Evolutionary conservation across 495 filamentous ascomycete species (phyloP).

Genomic region (Xylaria venustula): DNA sequence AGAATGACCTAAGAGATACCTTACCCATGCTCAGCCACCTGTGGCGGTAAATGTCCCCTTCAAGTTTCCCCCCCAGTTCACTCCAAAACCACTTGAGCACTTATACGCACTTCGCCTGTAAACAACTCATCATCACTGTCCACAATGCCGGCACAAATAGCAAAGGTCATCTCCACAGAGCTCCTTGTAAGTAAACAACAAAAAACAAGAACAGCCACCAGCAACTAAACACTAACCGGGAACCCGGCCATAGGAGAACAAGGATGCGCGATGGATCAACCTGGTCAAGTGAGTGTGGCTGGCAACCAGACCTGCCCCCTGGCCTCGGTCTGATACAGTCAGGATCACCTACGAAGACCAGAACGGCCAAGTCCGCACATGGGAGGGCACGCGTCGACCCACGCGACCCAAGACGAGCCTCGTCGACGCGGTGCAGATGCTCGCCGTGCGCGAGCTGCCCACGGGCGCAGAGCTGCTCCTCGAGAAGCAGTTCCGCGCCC

Average conservation of each 20-base stretch:
- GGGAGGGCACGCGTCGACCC: conserved; percentile 67
- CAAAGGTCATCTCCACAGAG: conserved; percentile 30
- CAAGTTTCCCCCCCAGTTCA: no score
- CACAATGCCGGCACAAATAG: conserved; percentile 18
- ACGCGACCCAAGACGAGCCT: conserved; percentile 59
- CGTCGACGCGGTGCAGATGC: conserved; percentile 77
- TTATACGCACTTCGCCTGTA: no score
- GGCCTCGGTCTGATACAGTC: neutral
- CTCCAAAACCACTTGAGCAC: no score
- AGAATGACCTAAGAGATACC: no score
- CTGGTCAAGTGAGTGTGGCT: conserved; percentile 46
- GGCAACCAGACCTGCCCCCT: neutral
- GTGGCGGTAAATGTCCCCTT: neutral
- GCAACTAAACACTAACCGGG: neutral
- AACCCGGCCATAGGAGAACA: conserved; percentile 24
- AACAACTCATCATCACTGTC: neutral
- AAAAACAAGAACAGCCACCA: neutral
- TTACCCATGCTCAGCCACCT: neutral
- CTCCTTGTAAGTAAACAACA: conserved; percentile 23
- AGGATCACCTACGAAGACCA: conserved; percentile 66
- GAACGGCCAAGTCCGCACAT: conserved; percentile 59
- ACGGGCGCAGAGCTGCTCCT: conserved; percentile 55
- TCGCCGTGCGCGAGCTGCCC: conserved; percentile 64
- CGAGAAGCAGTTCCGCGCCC: conserved; percentile 75
- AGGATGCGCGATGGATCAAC: conserved; percentile 64